Evolutionary conservation across 345 rosid genomes (phyloP).

Genomic region (Hevea brasiliensis): DNA sequence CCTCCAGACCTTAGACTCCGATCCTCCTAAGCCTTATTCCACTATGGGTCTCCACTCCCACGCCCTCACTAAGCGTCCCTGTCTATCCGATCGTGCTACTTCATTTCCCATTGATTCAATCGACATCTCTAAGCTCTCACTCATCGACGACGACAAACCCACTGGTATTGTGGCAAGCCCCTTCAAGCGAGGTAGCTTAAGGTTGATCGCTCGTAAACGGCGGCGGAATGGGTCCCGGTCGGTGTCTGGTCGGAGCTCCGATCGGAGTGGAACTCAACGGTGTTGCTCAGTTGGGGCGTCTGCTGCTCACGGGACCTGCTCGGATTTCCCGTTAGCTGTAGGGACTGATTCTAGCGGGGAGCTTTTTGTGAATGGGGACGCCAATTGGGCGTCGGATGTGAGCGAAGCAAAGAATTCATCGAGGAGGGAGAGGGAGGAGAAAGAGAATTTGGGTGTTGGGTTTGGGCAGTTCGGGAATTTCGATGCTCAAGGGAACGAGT

Average conservation of each 20-base stretch:
- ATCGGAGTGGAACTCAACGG: constrained; percentile 79
- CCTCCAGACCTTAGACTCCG: constrained; percentile 46
- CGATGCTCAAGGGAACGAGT: constrained; percentile 70
- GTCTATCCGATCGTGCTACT: constrained; percentile 94
- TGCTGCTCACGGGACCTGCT: constrained; percentile 75
- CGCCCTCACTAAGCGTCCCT: constrained; percentile 67
- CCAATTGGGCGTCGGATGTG: constrained; percentile 86
- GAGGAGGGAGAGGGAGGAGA: constrained; percentile 56
- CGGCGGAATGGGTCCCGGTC: constrained; percentile 84
- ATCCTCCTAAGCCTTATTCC: constrained; percentile 40
- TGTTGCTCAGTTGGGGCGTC: constrained; percentile 88
- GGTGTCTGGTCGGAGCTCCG: constrained; percentile 88
- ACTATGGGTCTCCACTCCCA: constrained; percentile 27
- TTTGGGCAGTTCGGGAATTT: constrained; percentile 52
- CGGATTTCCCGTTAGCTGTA: constrained; percentile 78
- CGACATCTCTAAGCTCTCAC: constrained; percentile 67
- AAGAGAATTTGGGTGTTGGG: constrained; percentile 41
- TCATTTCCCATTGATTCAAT: constrained; percentile 64
- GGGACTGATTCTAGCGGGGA: constrained; percentile 98
- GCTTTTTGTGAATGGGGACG: constrained; percentile 69
- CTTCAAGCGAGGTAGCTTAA: constrained; percentile 38
- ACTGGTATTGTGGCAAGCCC: constrained; percentile 27
- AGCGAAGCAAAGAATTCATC: constrained; percentile 69
- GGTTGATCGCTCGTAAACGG: constrained; percentile 64
- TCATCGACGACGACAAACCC: constrained; percentile 62